A percentile compares a stretch with the other conserved stretches of the same genome.
phyloP scores from a whole-genome alignment of 345 rosid species.

The Streptanthus diversifolius region DNA sequence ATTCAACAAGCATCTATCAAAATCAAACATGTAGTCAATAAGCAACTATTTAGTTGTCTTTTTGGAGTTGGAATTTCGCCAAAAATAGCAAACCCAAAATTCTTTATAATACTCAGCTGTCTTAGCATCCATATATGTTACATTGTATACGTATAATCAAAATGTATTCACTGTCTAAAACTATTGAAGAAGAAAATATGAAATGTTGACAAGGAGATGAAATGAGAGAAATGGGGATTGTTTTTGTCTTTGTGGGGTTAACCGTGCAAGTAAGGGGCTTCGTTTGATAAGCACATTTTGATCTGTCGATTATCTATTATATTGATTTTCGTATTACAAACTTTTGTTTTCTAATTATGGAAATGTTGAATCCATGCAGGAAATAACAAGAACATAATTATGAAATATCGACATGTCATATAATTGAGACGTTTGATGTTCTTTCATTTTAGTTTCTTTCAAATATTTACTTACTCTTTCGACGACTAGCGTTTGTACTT shows the following conservation, averaged over 20 bases:
- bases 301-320: neutral
- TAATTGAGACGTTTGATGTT: conserved; percentile 20
- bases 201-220: conserved; percentile 9
- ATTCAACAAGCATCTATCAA: neutral
- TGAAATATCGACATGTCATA: conserved; percentile 13
- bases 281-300: neutral
- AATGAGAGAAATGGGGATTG: neutral
- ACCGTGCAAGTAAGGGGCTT: neutral
- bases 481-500: conserved; percentile 45
- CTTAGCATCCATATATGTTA: neutral
- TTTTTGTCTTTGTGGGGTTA: neutral
- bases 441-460: conserved; percentile 18
- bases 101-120: neutral
- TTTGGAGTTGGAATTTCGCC: conserved; percentile 43
- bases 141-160: neutral
- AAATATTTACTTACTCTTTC: conserved; percentile 43
- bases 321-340: neutral
- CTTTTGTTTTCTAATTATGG: conserved; percentile 4
- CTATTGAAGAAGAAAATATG: neutral
- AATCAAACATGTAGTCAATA: conserved; percentile 19
- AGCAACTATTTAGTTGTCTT: conserved; percentile 40
- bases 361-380: conserved; percentile 14
- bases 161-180: neutral
- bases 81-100: conserved; percentile 43
- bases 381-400: conserved; percentile 17